Conservation (phyloP, 2,329 filamentous ascomycete genomes). For the Aspergillus novoparasiticus region DNA sequence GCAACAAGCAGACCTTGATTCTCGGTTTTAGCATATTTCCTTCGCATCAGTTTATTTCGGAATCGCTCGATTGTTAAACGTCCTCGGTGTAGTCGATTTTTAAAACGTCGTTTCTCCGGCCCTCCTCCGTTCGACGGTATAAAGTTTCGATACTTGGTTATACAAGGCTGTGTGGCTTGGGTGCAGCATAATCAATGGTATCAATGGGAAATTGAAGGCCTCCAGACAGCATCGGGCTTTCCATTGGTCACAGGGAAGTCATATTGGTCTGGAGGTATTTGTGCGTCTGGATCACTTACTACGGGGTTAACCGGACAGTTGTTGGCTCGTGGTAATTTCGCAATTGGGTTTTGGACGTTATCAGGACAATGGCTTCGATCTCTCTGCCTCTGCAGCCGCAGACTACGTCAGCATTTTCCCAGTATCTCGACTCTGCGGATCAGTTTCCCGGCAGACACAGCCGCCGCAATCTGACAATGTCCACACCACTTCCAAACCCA, state of each 20-base stretch:
- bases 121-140: slow-evolving; percentile 3
- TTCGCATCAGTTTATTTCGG: background rate
- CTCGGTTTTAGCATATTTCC: background rate
- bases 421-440: slow-evolving; percentile 29
- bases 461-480: slow-evolving; percentile 32
- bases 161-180: slow-evolving; percentile 2
- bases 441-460: slow-evolving; percentile 21
- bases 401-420: slow-evolving; percentile 27
- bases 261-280: slow-evolving; percentile 31
- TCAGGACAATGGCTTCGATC: slow-evolving; percentile 38
- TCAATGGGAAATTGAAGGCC: slow-evolving; percentile 25
- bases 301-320: slow-evolving; percentile 11
- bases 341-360: slow-evolving; percentile 7
- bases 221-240: slow-evolving; percentile 32
- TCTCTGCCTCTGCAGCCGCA: slow-evolving; percentile 38
- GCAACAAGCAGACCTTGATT: slow-evolving; percentile 10
- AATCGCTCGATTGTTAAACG: background rate
- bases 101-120: background rate
- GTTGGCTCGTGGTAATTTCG: slow-evolving; percentile 5
- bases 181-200: slow-evolving; percentile 23
- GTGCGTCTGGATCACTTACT: slow-evolving; percentile 23
- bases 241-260: slow-evolving; percentile 26
- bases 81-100: background rate
- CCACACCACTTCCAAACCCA: slow-evolving; percentile 57
- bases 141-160: slow-evolving; percentile 4